phyloP scores from a whole-genome alignment of 106 monocot species.

The Acorus gramineus region DNA sequence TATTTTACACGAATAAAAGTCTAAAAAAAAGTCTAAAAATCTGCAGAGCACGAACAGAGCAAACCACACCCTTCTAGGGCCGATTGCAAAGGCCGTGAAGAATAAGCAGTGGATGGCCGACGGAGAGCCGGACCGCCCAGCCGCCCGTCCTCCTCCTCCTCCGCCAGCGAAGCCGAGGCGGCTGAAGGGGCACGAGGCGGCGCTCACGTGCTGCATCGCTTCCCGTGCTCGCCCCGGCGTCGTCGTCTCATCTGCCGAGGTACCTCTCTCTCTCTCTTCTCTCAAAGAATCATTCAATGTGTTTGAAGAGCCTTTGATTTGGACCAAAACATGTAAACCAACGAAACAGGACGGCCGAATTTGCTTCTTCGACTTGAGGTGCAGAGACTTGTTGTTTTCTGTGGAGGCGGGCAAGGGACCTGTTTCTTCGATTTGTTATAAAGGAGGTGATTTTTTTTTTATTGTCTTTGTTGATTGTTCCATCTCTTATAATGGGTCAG shows the following conservation, averaged over 20 bases:
- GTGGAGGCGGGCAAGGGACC: slow-evolving; percentile 32
- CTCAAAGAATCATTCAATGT: background rate
- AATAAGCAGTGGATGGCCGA: too few relatives aligned
- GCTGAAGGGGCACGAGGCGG: slow-evolving; percentile 46
- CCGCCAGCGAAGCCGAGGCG: slow-evolving; percentile 40
- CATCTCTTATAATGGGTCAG: background rate
- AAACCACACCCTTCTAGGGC: too few relatives aligned
- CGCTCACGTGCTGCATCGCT: slow-evolving; percentile 59
- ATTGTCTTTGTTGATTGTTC: background rate
- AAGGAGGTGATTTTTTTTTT: slow-evolving; percentile 25
- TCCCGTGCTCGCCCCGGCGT: slow-evolving; percentile 42
- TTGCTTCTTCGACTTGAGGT: slow-evolving; percentile 68
- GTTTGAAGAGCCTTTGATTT: background rate
- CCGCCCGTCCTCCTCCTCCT: too few relatives aligned
- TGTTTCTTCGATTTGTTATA: slow-evolving; percentile 71
- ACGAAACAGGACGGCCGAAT: slow-evolving; percentile 49
- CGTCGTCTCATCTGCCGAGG: slow-evolving; percentile 62
- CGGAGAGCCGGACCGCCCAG: too few relatives aligned
- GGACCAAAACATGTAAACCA: background rate
- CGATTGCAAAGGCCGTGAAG: too few relatives aligned
- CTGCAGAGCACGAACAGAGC: too few relatives aligned
- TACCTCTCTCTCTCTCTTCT: slow-evolving; percentile 6
- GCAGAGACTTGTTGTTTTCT: slow-evolving; percentile 41
- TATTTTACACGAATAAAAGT: too few relatives aligned
- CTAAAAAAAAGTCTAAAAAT: too few relatives aligned